Percentiles rank a stretch among this genome's conserved stretches.
Evolutionary conservation across 2,329 filamentous ascomycete species (phyloP).

Genomic region (Sclerotinia spermophila): DNA sequence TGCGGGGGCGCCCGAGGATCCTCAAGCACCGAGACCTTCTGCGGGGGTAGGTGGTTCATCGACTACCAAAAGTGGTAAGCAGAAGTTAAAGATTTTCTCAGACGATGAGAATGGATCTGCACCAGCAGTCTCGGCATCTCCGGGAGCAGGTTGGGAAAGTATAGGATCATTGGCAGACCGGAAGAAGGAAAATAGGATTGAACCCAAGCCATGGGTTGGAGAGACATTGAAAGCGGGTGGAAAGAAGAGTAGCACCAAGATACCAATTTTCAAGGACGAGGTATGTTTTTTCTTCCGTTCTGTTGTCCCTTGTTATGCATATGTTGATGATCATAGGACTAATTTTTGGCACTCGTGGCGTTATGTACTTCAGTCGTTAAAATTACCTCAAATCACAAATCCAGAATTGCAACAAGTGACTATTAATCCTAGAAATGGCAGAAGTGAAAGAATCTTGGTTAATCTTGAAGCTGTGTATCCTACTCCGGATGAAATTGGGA

Average conservation of each 20-base stretch:
- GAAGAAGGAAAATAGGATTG: constrained; percentile 89
- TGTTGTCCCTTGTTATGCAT: constrained; percentile 42
- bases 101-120: constrained; percentile 6
- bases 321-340: constrained; percentile 96
- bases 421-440: constrained; percentile 73
- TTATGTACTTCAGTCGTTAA: constrained; percentile 55
- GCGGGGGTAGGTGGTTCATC: constrained; percentile 45
- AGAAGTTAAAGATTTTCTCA: constrained; percentile 12
- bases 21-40: constrained; percentile 59
- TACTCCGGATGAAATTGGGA: constrained; percentile 63
- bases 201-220: constrained; percentile 85
- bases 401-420: constrained; percentile 71
- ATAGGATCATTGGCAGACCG: constrained; percentile 66
- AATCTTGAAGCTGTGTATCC: constrained; percentile 84
- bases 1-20: constrained; percentile 46
- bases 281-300: constrained; percentile 58
- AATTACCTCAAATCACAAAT: constrained; percentile 48
- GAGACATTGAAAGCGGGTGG: constrained; percentile 86
- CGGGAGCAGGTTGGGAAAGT: neutral
- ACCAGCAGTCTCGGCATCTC: neutral
- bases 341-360: constrained; percentile 62
- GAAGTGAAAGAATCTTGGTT: constrained; percentile 82
- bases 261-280: constrained; percentile 92
- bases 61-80: constrained; percentile 55
- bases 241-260: constrained; percentile 76